Evolutionary conservation across 2,329 filamentous ascomycete genomes (phyloP).

Genomic region (Cladosporium austrohemisphaericum): DNA sequence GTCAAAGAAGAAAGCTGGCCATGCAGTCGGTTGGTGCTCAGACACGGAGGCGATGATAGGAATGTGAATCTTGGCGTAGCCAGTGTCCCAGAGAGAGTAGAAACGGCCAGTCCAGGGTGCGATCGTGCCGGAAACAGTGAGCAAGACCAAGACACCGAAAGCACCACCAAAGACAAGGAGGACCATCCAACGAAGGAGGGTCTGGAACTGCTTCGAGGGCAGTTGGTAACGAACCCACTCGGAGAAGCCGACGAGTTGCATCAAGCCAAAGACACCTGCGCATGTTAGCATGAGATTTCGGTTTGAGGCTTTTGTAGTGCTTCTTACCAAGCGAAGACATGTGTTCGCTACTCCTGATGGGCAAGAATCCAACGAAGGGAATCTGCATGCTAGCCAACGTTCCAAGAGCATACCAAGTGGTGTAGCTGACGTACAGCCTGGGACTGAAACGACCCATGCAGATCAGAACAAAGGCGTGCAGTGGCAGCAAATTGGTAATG

Average conservation of each 20-base stretch:
- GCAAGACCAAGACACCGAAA: slow-evolving; percentile 70
- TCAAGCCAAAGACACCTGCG: slow-evolving; percentile 84
- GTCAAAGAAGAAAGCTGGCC: slow-evolving; percentile 99
- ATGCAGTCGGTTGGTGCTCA: slow-evolving; percentile 97
- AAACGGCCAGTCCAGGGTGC: slow-evolving; percentile 98
- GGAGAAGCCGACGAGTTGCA: slow-evolving; percentile 89
- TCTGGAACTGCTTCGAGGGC: slow-evolving; percentile 90
- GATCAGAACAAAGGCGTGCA: slow-evolving; percentile 90
- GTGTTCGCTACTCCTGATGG: slow-evolving; percentile 94
- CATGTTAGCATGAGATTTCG: not conserved
- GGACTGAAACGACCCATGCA: slow-evolving; percentile 96
- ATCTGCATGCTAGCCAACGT: slow-evolving; percentile 99
- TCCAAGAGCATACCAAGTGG: slow-evolving; percentile 94
- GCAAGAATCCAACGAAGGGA: slow-evolving; percentile 95
- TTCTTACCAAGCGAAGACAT: slow-evolving; percentile 87
- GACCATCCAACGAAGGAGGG: slow-evolving; percentile 73
- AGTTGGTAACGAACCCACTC: slow-evolving; percentile 87
- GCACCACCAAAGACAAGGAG: slow-evolving; percentile 70
- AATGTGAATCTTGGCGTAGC: slow-evolving; percentile 98
- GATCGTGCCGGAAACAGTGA: slow-evolving; percentile 84
- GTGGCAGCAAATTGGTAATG: slow-evolving; percentile 93
- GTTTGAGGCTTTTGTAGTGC: not conserved
- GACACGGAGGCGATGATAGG: slow-evolving; percentile 99
- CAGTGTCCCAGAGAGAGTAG: slow-evolving; percentile 98
- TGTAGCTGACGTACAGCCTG: slow-evolving; percentile 92